Evolutionary conservation across 208 protist species (phyloP).

Genomic region (Kentomonas sorsogonicus): DNA sequence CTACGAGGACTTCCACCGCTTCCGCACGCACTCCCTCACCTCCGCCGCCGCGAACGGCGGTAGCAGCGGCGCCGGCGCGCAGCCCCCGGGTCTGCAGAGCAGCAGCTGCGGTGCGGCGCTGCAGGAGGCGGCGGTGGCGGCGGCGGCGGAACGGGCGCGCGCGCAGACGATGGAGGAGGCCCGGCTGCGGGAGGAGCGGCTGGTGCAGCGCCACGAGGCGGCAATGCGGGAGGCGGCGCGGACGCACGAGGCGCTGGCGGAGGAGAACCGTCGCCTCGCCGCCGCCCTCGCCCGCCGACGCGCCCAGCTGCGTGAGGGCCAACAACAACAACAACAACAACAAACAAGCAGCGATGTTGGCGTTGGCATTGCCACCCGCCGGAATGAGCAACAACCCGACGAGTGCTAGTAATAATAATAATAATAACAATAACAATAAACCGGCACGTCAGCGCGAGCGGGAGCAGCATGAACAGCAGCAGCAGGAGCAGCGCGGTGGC

Average conservation of each 20-base stretch:
- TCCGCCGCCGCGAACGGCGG: neutral
- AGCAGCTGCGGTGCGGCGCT: neutral
- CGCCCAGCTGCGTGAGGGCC: constrained; percentile 46
- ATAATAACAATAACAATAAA: no score
- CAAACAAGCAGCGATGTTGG: no score
- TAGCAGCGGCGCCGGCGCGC: neutral
- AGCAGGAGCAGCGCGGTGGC: constrained; percentile 2
- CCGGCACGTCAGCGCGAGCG: no score
- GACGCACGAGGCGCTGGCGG: constrained; percentile 44
- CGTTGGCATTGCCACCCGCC: no score
- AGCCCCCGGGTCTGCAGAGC: neutral
- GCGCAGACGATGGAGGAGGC: constrained; percentile 39
- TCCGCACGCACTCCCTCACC: constrained; percentile 48
- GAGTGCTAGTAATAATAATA: no score
- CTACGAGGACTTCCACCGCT: constrained; percentile 62
- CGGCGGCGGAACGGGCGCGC: constrained; percentile 24
- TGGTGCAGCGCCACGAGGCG: constrained; percentile 35
- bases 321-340: no score
- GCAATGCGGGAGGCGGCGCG: constrained; percentile 21
- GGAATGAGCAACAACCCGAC: no score
- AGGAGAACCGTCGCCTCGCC: constrained; percentile 47
- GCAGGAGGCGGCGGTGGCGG: neutral
- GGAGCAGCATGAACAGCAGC: no score
- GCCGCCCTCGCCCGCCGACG: constrained; percentile 49
- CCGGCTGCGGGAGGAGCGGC: constrained; percentile 29